A percentile compares a stretch with the other conserved stretches of the same genome.
Evolutionary conservation across 768 basidiomycete species (phyloP).

Genomic region (Pleurotus tuber-regium): DNA sequence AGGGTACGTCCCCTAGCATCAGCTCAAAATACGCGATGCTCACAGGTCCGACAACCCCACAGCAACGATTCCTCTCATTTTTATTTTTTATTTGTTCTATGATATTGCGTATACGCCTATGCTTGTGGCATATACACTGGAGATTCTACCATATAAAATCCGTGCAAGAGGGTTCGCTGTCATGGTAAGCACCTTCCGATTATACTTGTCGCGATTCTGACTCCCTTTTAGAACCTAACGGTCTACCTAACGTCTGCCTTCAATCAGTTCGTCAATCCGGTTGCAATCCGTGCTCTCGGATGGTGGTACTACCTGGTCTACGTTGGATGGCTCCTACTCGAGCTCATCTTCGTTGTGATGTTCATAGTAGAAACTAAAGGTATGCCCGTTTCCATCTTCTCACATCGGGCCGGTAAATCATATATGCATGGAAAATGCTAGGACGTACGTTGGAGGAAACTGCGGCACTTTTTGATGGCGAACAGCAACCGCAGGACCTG

Average conservation of each 20-base stretch:
- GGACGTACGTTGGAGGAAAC: constrained; percentile 74
- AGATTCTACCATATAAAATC: constrained; percentile 78
- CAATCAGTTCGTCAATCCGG: constrained; percentile 79
- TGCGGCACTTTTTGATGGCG: constrained; percentile 67
- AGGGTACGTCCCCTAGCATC: constrained; percentile 22
- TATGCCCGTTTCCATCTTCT: constrained; percentile 18
- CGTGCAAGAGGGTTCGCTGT: constrained; percentile 79
- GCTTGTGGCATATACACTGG: constrained; percentile 59
- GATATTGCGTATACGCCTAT: constrained; percentile 80
- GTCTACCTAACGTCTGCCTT: constrained; percentile 69
- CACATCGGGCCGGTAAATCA: background rate
- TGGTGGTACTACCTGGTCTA: constrained; percentile 65
- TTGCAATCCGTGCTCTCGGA: constrained; percentile 57
- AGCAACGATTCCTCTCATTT: constrained; percentile 69
- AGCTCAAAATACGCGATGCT: background rate
- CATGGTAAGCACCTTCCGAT: constrained; percentile 46
- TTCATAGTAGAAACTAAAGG: constrained; percentile 67
- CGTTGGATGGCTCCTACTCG: constrained; percentile 62
- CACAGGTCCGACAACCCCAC: background rate
- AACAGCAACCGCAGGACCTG: constrained; percentile 42
- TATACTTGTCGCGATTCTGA: background rate
- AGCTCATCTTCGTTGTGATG: constrained; percentile 52
- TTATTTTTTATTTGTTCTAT: constrained; percentile 51
- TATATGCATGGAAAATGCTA: constrained; percentile 14
- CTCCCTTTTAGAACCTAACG: constrained; percentile 47